Percentiles rank a stretch among this genome's conserved stretches.
These are phyloP conservation scores for Thalia dealbata DNA, from an alignment of 176 grass and related monocot genomes.

Conservation along the genomic window DNA sequence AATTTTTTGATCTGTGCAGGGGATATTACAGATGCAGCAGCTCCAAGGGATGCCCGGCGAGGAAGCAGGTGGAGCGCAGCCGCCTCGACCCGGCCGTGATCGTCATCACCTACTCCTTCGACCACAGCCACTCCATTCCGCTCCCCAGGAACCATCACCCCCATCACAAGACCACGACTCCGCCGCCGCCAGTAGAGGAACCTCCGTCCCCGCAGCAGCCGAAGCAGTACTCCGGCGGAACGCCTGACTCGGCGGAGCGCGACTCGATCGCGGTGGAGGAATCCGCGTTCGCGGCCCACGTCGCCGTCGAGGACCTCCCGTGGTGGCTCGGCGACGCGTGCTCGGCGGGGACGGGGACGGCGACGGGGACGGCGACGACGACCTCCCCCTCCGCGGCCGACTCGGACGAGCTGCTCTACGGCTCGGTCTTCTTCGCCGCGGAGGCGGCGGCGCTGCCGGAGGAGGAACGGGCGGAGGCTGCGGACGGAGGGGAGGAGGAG, in stretches of 20 bases:
- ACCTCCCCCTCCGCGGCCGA: background rate
- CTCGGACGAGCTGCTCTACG: conserved; percentile 12
- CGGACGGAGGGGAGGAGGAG: conserved; percentile 26
- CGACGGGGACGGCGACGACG: background rate
- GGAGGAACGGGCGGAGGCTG: conserved; percentile 35
- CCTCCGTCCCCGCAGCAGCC: background rate
- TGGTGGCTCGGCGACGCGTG: background rate
- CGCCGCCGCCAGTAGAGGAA: background rate
- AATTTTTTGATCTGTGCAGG: background rate
- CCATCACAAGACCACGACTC: conserved; percentile 29
- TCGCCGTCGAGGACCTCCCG: background rate
- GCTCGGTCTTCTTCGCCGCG: conserved; percentile 17
- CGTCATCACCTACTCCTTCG: conserved; percentile 25
- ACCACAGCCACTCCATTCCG: conserved; percentile 18
- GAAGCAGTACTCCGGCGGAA: background rate
- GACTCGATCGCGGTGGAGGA: conserved; percentile 2
- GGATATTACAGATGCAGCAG: conserved; percentile 27
- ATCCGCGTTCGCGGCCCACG: background rate
- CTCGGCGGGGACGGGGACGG: background rate
- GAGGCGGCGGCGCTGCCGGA: conserved; percentile 27
- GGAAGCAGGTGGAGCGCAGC: conserved; percentile 26
- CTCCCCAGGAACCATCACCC: conserved; percentile 35
- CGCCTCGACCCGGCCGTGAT: conserved; percentile 11
- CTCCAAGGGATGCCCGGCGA: conserved; percentile 24
- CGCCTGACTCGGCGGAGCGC: conserved; percentile 4